Percentiles rank a stretch among this genome's conserved stretches.
Evolutionary conservation across 352 stramenopile genomes (phyloP).

Genomic region (Phytopythium oedochilum): DNA sequence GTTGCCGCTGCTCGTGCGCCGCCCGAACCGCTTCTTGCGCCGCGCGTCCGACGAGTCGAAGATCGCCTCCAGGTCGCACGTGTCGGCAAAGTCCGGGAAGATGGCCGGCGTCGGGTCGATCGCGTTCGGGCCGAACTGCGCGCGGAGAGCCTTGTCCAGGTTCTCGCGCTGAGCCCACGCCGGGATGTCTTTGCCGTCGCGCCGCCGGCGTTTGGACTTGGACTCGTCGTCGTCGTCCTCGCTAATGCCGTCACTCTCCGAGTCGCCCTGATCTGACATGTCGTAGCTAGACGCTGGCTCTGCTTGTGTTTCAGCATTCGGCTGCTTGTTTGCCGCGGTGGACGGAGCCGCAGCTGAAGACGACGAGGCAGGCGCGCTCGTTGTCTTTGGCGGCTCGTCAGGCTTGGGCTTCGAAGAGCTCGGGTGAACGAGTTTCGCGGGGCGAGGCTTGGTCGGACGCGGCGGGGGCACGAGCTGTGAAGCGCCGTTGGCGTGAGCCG

Average conservation of each 20-base stretch:
- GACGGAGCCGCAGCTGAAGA: conserved; percentile 4
- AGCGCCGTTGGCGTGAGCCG: neutral
- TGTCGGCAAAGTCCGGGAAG: conserved; percentile 82
- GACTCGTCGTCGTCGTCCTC: conserved; percentile 24
- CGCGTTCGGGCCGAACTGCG: conserved; percentile 71
- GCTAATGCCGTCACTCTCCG: conserved; percentile 27
- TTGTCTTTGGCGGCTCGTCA: neutral
- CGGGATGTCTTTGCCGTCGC: conserved; percentile 74
- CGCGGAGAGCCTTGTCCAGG: conserved; percentile 56
- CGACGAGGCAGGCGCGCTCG: neutral
- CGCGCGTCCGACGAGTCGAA: conserved; percentile 64
- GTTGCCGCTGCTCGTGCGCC: conserved; percentile 82
- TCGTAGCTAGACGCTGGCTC: conserved; percentile 45
- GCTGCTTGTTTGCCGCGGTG: conserved; percentile 11
- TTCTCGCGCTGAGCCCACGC: conserved; percentile 74
- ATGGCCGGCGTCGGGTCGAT: conserved; percentile 73
- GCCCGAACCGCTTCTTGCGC: conserved; percentile 78
- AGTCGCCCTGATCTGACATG: conserved; percentile 81
- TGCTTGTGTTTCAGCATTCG: neutral
- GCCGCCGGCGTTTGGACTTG: conserved; percentile 16
- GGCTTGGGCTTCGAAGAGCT: neutral
- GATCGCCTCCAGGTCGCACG: conserved; percentile 81
- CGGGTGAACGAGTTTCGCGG: neutral
- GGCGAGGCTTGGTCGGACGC: conserved; percentile 1
- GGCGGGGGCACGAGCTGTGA: neutral